Evolutionary conservation across 768 basidiomycete genomes (phyloP), one percentile per base, ranked within the genome.

Genomic region (Termitomyces sp.): DNA sequence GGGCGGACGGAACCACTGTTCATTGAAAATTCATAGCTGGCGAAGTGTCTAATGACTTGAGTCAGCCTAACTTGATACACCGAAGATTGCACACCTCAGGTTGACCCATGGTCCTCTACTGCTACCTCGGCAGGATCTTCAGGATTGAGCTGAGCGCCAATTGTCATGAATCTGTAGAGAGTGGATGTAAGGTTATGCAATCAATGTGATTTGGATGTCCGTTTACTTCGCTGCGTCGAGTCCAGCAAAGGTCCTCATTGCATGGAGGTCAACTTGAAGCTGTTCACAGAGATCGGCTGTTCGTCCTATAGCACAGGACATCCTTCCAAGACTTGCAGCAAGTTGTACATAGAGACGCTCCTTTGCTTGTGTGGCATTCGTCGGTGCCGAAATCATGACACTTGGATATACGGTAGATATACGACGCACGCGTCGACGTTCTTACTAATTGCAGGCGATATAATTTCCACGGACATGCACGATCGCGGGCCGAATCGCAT

Each of bases 161-260:
- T 70, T 2, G 76, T 76, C 75, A 76, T 76, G 43, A 76, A 73
- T 60, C 76, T 77, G 27, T 17, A 53, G 11, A 37, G 46, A 42
- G 43, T 51, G 45, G 45, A 34, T n/a, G 14, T 48, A 25, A 56
- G 42, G 3, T 9, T 2, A 39, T 54, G 42, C n/a, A 5, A 17
- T 47, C 14, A 25, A 53, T 5, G 2, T 47, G 14, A 37, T 1
- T n/a, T 28, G 17, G 16, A 14, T 30, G 11, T 21, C 30, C 28
- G 73, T 86, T 64, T 68, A 91, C 91, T 91, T 92, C 53, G 91
- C 87, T 19, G 87, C 89, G 68, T 91, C 88, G 48, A 85, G 76
- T 0, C 87, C 88, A 14, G 90, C 86, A 59, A 94, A 84, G 30
- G 82, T 83, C 54, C 82, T 73, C 90, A 93, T 92, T 16, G 88